phyloP scores from a whole-genome alignment of 2,329 filamentous ascomycete species.

The Xylogone sp. region DNA sequence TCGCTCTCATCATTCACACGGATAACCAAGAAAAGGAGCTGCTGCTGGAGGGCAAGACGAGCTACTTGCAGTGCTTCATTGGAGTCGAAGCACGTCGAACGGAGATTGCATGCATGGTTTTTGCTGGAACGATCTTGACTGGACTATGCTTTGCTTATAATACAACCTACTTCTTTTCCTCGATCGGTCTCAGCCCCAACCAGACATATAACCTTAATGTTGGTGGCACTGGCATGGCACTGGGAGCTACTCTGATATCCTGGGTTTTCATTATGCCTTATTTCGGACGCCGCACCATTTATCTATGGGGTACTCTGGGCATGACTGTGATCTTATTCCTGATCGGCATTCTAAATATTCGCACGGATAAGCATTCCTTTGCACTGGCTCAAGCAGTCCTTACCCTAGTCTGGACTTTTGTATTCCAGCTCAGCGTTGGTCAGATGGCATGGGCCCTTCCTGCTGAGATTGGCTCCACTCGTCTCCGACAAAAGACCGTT shows the following conservation, averaged over 20 bases:
- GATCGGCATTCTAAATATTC: slow-evolving; percentile 38
- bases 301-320: slow-evolving; percentile 30
- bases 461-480: slow-evolving; percentile 49
- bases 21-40: slow-evolving; percentile 42
- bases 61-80: slow-evolving; percentile 43
- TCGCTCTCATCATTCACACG: slow-evolving; percentile 41
- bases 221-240: slow-evolving; percentile 39
- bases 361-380: slow-evolving; percentile 30
- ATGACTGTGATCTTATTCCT: slow-evolving; percentile 37
- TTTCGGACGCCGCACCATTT: slow-evolving; percentile 40
- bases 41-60: slow-evolving; percentile 28
- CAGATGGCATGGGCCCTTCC: slow-evolving; percentile 50
- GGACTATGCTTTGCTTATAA: slow-evolving; percentile 37
- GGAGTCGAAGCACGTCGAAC: slow-evolving; percentile 43
- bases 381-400: slow-evolving; percentile 40
- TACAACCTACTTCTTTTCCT: slow-evolving; percentile 43
- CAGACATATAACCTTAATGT: slow-evolving; percentile 40
- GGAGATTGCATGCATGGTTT: slow-evolving; percentile 41
- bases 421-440: slow-evolving; percentile 53
- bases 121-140: slow-evolving; percentile 39
- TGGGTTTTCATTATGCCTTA: slow-evolving; percentile 43
- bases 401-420: slow-evolving; percentile 48
- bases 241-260: slow-evolving; percentile 39
- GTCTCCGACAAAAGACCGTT: slow-evolving; percentile 52
- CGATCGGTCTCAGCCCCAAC: slow-evolving; percentile 36